Conservation (phyloP, 805 yeast species). For the Kuraishia floccosa region DNA sequence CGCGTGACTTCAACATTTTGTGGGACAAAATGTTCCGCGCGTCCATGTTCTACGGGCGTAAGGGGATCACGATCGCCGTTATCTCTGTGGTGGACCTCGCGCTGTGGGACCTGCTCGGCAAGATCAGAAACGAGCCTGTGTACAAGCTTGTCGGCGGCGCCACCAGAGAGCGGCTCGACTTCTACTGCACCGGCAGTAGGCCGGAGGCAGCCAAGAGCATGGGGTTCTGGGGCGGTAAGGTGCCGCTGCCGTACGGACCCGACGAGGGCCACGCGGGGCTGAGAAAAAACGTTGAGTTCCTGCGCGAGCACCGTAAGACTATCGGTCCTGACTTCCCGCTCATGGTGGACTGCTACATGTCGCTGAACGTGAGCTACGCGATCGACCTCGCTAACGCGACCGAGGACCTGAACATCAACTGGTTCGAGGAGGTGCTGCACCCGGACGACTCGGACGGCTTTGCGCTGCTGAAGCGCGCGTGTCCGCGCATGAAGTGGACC, state of each 20-base stretch:
- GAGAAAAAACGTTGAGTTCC: conserved; percentile 31
- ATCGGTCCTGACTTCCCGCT: conserved; percentile 42
- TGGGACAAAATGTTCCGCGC: conserved; percentile 41
- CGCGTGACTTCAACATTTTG: conserved; percentile 29
- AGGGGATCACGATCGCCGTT: conserved; percentile 35
- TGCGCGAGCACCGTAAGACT: conserved; percentile 27
- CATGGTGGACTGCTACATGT: conserved; percentile 45
- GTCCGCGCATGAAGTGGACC: conserved; percentile 35
- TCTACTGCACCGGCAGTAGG: conserved; percentile 37
- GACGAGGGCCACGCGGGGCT: conserved; percentile 38
- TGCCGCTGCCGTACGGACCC: conserved; percentile 38
- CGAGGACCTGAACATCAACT: conserved; percentile 33
- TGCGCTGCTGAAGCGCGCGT: conserved; percentile 31
- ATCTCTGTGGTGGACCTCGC: conserved; percentile 37
- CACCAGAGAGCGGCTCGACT: conserved; percentile 29
- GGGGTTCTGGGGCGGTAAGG: conserved; percentile 47
- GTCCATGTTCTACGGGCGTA: conserved; percentile 39
- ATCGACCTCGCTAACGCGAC: conserved; percentile 33
- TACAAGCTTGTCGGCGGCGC: conserved; percentile 42
- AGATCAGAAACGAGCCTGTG: conserved; percentile 37
- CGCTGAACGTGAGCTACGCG: conserved; percentile 33
- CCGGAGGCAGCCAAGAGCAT: conserved; percentile 34
- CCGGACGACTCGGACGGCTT: conserved; percentile 42
- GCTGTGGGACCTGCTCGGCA: conserved; percentile 38
- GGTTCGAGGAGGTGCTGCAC: conserved; percentile 41